Evolutionary conservation across 352 stramenopile genomes (phyloP), one percentile per base, ranked within the genome.

Genomic region (Phytophthora cactorum): DNA sequence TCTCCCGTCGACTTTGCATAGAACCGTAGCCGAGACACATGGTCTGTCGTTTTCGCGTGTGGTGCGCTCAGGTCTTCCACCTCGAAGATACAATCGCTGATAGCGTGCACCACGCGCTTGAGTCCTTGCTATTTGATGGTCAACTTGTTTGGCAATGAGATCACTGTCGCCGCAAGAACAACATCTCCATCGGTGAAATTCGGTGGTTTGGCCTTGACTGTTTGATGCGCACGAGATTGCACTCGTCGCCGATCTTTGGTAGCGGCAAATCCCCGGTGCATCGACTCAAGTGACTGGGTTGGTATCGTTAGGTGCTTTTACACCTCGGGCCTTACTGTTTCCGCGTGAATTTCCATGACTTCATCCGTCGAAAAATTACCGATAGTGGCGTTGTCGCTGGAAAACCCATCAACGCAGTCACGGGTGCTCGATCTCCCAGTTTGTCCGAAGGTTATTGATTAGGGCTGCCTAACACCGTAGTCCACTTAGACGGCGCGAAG

Each of bases 141-240:
- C 1, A 64, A 12, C 36, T 57, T 56, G 46, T 64, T 64, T 0
- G 46, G 14, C 0, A 9, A 0, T 2, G 11, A 0, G 4, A 27
- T 36, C 1, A 57, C 46, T 0, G 7, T 28, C 0, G 36, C 46
- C 0, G 11, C 22, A 1, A 64, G 15, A 4, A 63, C 57, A 28
- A 64, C 58, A n/a, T 64, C 57, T 2, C 46, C 38, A 31, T 57
- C 32, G 2, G 17, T 2, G 6, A 64, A 64, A 17, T 49, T 64
- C 0, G 47, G 57, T 4, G 25, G 36, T 14, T 52, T 57, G 25
- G 47, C 3, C 10, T 22, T 14, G 2, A 5, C 27, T 0, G 46
- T 46, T 3, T 47, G 38, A 2, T 32, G 56, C 1, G 22, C 46
- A 22, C 57, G 46, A 1, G 46, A 47, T n/a, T 64, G 46, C 14